A percentile compares a stretch with the other conserved stretches of the same genome.
phyloP scores from a whole-genome alignment of 2,329 filamentous ascomycete species.

The Arachnopeziza araneosa region DNA sequence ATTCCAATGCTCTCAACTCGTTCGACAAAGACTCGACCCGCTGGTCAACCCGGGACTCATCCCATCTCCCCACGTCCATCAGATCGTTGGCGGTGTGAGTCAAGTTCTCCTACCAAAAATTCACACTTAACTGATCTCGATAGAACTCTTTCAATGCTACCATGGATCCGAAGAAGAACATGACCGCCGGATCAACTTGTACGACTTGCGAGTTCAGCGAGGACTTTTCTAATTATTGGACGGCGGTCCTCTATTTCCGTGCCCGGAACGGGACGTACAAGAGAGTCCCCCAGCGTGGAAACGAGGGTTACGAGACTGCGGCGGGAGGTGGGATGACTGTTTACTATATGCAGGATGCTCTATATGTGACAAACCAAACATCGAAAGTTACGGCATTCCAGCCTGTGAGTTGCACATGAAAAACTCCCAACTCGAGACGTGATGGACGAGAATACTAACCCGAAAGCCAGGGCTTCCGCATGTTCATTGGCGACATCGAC shows the following conservation, averaged over 20 bases:
- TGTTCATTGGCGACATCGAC: slow-evolving; percentile 15
- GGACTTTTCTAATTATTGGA: slow-evolving; percentile 27
- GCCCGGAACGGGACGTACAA: slow-evolving; percentile 16
- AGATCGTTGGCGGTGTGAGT: slow-evolving; percentile 17
- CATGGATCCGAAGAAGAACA: neutral
- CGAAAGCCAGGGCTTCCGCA: slow-evolving; percentile 15
- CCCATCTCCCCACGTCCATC: slow-evolving; percentile 23
- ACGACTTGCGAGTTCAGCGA: slow-evolving; percentile 18
- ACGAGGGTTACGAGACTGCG: slow-evolving; percentile 9
- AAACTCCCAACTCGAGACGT: neutral
- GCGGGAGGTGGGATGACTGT: slow-evolving; percentile 14
- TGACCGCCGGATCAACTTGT: slow-evolving; percentile 1
- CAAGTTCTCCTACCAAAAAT: neutral
- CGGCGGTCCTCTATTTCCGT: slow-evolving; percentile 21
- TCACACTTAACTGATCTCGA: neutral
- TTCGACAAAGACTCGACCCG: neutral
- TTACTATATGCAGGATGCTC: slow-evolving; percentile 9
- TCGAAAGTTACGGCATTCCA: neutral
- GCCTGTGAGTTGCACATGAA: neutral
- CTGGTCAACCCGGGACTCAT: neutral
- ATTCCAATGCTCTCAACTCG: neutral
- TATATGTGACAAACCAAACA: slow-evolving; percentile 1
- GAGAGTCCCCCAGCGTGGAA: slow-evolving; percentile 9
- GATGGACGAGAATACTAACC: neutral
- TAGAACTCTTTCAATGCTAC: neutral